Percentiles rank a stretch among this genome's conserved stretches.
These are phyloP conservation scores for Xylaria sp. DNA, from an alignment of 2,329 filamentous ascomycete genomes.

Conservation along the genomic window DNA sequence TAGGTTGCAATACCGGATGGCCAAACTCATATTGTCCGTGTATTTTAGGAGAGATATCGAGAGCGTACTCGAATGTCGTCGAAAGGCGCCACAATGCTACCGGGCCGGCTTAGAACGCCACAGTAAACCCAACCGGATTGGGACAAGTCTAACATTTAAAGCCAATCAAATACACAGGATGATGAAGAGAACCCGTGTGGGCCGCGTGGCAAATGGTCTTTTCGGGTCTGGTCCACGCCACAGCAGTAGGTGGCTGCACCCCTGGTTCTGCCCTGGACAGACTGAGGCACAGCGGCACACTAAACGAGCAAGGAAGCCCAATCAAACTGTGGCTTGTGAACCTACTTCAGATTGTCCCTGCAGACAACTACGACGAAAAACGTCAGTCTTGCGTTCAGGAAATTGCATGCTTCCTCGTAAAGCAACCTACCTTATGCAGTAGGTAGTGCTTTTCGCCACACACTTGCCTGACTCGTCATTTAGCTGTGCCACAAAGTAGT, in stretches of 20 bases:
- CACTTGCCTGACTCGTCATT: neutral
- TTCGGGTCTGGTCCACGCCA: constrained; percentile 4
- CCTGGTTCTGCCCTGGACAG: neutral
- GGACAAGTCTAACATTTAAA: neutral
- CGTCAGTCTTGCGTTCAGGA: neutral
- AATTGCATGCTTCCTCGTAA: neutral
- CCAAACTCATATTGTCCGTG: neutral
- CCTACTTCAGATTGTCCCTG: neutral
- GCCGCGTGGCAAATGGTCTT: constrained; percentile 19
- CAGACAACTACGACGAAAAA: neutral
- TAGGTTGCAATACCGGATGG: neutral
- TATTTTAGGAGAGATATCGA: neutral
- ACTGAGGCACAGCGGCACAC: neutral
- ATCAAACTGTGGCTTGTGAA: constrained; percentile 8
- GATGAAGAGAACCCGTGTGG: too few species aligned
- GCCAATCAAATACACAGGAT: neutral
- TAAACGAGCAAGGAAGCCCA: neutral
- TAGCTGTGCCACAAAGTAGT: neutral
- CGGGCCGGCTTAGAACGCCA: neutral
- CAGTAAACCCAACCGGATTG: neutral
- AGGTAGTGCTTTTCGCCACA: neutral
- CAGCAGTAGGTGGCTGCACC: neutral
- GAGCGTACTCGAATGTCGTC: constrained; percentile 28
- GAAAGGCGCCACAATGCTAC: constrained; percentile 12
- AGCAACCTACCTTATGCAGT: neutral